A percentile compares a stretch with the other conserved stretches of the same genome.
These are phyloP conservation scores for Brasenia schreberi DNA, from an alignment of 164 flowering plant species.

Conservation along the genomic window DNA sequence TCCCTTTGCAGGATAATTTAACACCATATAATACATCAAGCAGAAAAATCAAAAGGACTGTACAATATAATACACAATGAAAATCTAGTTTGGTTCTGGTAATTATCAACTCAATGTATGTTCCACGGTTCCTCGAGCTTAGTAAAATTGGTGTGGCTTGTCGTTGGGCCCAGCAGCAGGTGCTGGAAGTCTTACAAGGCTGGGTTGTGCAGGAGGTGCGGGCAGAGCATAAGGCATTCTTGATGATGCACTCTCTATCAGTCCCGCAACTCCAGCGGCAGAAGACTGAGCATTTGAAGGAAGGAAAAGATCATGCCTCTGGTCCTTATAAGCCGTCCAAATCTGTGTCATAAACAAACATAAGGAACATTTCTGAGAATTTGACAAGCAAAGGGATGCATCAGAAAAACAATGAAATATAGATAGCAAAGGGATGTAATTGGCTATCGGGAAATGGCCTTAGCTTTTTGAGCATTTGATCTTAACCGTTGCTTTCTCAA, in stretches of 20 bases:
- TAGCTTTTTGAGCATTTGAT: no score
- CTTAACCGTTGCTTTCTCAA: no score
- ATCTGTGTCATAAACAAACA: conserved; percentile 32
- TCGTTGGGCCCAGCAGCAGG: conserved; percentile 25
- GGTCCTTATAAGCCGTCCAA: conserved; percentile 97
- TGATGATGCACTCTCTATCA: conserved; percentile 81
- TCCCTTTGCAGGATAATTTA: not conserved
- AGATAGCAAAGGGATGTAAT: no score
- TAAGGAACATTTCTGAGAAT: not conserved
- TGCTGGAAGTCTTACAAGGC: conserved; percentile 25
- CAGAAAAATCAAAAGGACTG: conserved; percentile 10
- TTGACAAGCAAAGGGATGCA: not conserved
- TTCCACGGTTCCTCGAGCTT: not conserved
- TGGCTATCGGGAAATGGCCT: no score
- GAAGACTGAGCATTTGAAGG: conserved; percentile 97
- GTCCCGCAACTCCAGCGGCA: conserved; percentile 96
- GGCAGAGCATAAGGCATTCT: conserved; percentile 66
- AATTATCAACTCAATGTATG: not conserved
- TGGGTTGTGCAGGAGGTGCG: conserved; percentile 57
- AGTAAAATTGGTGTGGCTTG: conserved; percentile 16
- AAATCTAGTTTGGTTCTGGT: not conserved
- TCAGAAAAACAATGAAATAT: not conserved
- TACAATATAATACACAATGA: conserved; percentile 26
- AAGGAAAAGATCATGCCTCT: conserved; percentile 95
- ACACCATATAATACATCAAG: not conserved